Percentiles rank a stretch among this genome's conserved stretches.
phyloP scores from a whole-genome alignment of 352 stramenopile genomes.

The Globisporangium nunn region DNA sequence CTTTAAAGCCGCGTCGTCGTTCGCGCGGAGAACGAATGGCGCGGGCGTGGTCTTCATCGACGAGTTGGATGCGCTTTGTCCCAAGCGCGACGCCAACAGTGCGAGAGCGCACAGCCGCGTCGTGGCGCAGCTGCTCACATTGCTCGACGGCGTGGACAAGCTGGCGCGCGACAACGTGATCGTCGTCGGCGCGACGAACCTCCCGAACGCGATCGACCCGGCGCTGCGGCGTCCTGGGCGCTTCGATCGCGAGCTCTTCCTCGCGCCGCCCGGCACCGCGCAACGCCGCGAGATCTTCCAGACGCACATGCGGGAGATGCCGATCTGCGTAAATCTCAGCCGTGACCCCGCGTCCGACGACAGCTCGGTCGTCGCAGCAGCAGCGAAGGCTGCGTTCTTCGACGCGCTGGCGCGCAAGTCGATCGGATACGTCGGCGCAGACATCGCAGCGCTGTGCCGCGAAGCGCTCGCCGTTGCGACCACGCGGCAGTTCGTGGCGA shows the following conservation, averaged over 20 bases:
- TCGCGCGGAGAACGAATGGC: conserved; percentile 20
- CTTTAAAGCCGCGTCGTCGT: conserved; percentile 35
- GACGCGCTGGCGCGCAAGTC: conserved; percentile 33
- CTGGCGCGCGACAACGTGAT: conserved; percentile 81
- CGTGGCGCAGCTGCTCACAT: conserved; percentile 93
- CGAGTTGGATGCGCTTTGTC: conserved; percentile 93
- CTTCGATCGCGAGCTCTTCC: conserved; percentile 76
- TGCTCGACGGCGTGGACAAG: conserved; percentile 90
- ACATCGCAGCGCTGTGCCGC: conserved; percentile 72
- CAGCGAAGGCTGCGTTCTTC: conserved; percentile 16
- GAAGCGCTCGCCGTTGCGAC: conserved; percentile 66
- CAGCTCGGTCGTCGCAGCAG: neutral
- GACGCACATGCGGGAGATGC: conserved; percentile 41
- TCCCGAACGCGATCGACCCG: conserved; percentile 89
- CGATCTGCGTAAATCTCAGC: conserved; percentile 15
- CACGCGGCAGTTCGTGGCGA: conserved; percentile 48
- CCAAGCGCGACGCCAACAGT: conserved; percentile 73
- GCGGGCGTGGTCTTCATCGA: conserved; percentile 92
- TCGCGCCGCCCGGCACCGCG: conserved; percentile 35
- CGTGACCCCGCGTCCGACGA: conserved; percentile 5
- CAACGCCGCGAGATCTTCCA: conserved; percentile 58
- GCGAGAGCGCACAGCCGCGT: conserved; percentile 62
- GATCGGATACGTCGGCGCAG: conserved; percentile 75
- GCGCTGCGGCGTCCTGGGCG: conserved; percentile 68
- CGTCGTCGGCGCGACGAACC: conserved; percentile 92